phyloP scores from a whole-genome alignment of 176 grass and related monocot species.

The Cenchrus fungigraminus region DNA sequence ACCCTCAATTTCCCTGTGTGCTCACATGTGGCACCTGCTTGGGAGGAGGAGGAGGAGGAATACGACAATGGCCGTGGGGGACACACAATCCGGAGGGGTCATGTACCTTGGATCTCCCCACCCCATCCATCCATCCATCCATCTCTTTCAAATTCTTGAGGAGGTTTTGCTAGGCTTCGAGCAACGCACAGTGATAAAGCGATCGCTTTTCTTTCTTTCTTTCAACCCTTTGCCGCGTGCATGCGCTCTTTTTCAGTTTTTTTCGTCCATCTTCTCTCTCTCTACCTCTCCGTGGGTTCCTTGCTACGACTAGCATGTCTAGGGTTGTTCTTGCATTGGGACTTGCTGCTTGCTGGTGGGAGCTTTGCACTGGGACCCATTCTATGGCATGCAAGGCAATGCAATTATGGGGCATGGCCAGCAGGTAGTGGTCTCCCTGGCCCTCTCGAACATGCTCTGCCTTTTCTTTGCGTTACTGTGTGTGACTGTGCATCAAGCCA shows the following conservation, averaged over 20 bases:
- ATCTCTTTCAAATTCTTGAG: background rate
- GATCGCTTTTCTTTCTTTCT: conserved; percentile 17
- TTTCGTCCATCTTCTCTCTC: background rate
- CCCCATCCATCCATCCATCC: conserved; percentile 33
- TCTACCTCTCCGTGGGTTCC: background rate
- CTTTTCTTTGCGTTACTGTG: conserved; percentile 9
- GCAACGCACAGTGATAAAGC: background rate
- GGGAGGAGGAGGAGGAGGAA: background rate
- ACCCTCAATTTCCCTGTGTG: too few relatives aligned
- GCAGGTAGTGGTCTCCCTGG: conserved; percentile 34
- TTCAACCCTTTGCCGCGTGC: background rate
- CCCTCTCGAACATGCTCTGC: conserved; percentile 22
- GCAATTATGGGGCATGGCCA: conserved; percentile 47
- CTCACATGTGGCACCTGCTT: too few relatives aligned
- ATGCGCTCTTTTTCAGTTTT: background rate
- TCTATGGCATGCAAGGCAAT: conserved; percentile 1
- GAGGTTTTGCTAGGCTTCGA: background rate
- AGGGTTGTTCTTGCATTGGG: conserved; percentile 50
- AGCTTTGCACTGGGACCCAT: conserved; percentile 9
- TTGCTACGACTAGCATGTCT: background rate
- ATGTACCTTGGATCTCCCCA: conserved; percentile 59
- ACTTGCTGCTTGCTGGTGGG: conserved; percentile 16
- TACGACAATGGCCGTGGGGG: conserved; percentile 43
- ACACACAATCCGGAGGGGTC: conserved; percentile 62
- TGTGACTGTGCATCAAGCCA: conserved; percentile 6